These are phyloP conservation scores for Metschnikowia colocasiae DNA, from an alignment of 805 yeast genomes.

Conservation along the genomic window DNA sequence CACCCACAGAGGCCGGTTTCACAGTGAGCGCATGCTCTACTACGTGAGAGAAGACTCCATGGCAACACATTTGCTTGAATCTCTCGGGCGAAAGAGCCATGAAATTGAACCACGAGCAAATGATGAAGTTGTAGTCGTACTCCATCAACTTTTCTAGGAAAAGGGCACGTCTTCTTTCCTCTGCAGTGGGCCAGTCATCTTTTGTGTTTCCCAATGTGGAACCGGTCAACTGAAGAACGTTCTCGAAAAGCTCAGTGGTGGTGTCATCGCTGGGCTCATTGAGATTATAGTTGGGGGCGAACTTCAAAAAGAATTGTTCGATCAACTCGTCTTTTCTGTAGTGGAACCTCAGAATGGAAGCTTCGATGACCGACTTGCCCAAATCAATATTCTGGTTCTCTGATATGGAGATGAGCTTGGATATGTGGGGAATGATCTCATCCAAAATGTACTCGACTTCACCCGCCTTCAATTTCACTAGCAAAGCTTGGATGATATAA, in stretches of 20 bases:
- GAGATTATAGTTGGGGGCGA: conserved; percentile 38
- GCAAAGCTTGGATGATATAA: conserved; percentile 68
- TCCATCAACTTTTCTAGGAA: conserved; percentile 70
- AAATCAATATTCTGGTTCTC: conserved; percentile 66
- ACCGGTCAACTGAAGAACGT: conserved; percentile 56
- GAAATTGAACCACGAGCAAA: conserved; percentile 56
- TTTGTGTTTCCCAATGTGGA: conserved; percentile 79
- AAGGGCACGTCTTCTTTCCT: conserved; percentile 75
- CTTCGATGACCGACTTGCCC: conserved; percentile 62
- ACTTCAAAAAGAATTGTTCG: conserved; percentile 37
- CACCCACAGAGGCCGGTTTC: conserved; percentile 39
- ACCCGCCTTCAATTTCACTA: conserved; percentile 58
- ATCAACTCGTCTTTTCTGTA: conserved; percentile 61
- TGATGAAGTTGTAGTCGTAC: conserved; percentile 59
- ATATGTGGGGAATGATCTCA: conserved; percentile 61
- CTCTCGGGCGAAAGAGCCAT: conserved; percentile 58
- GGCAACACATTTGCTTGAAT: conserved; percentile 71
- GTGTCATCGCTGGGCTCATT: conserved; percentile 27
- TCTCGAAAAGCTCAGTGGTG: conserved; percentile 57
- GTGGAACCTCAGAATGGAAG: conserved; percentile 54
- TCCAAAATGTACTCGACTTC: conserved; percentile 64
- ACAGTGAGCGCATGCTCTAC: conserved; percentile 61
- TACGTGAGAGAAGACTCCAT: conserved; percentile 89
- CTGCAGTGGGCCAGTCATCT: conserved; percentile 91
- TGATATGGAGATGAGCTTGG: conserved; percentile 46